Base-by-base conservation (phyloP, 805 yeast genomes). In the Dipodascopsis uninucleata region DNA sequence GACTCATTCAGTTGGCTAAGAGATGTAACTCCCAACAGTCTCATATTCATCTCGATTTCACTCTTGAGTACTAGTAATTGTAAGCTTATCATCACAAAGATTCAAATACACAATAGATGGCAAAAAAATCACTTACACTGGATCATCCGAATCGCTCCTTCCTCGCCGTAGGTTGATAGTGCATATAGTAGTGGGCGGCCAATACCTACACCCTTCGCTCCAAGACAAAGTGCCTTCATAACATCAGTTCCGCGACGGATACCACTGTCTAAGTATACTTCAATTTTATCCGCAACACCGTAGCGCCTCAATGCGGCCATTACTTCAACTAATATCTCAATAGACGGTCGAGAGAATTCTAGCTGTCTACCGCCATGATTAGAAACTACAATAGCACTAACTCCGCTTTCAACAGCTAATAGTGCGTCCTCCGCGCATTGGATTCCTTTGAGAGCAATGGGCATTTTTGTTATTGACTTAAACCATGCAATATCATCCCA, bases 311-410 rank as follows among this genome's bases (percentile, higher is more conserved):
- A 10, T 43, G n/a, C 49, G 6, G 37, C 42, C 3, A 54, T 61
- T 17, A 77, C 70, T 47, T 77, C 78, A 1, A 74, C 74, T 42
- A 81, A 66, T 5, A 78, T 75, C 58, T 81, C 85, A n/a, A 81
- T 67, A 1, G 83, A 76, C 0, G 85, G 75, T 41, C 71, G 66
- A 0, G 81, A 71, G 31, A 72, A 77, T 52, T 81, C 87, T 32
- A 79, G 65, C 36, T 61, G 59, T 57, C 93, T 68, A 36, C 93
- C 90, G 51, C 93, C 93, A 64, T 83, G 93, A 56, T 83, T 83
- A 1, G 89, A 82, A 31, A 83, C 58, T 1, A 83, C 83, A 20
- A 83, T 80, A 39, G 85, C 90, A 38, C 76, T 73, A 26, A 74
- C 73, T 1, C 86, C 87, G 51, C 74, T 67, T 46, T 81, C 79